Percentiles rank a stretch among this genome's conserved stretches.
These are phyloP conservation scores for Ceratocystis cubensis DNA, from an alignment of 2,329 filamentous ascomycete species.

Conservation along the genomic window DNA sequence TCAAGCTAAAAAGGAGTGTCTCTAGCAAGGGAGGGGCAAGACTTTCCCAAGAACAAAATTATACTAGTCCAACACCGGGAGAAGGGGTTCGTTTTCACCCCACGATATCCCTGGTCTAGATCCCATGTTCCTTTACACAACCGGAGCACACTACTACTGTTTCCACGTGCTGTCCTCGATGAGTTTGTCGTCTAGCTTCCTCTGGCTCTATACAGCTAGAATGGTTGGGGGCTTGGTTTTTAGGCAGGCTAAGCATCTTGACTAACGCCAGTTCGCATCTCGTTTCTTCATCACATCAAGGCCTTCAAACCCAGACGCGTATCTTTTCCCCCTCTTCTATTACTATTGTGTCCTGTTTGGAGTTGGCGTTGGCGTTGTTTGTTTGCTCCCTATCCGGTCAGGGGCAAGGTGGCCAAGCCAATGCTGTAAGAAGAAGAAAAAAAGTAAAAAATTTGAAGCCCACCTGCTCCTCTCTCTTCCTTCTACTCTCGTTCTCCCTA, in stretches of 20 bases:
- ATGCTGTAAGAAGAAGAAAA: neutral
- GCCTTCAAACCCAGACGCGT: neutral
- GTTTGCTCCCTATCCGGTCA: neutral
- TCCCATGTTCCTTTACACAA: neutral
- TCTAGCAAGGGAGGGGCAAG: neutral
- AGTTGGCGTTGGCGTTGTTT: neutral
- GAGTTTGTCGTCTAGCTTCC: neutral
- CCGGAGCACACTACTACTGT: neutral
- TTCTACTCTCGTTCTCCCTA: too few species aligned
- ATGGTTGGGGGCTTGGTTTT: neutral
- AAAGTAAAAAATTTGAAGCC: neutral
- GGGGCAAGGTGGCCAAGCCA: neutral
- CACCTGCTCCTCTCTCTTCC: neutral
- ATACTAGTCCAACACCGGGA: neutral
- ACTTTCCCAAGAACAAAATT: too few species aligned
- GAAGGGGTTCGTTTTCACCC: neutral
- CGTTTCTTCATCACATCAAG: neutral
- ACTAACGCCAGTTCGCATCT: neutral
- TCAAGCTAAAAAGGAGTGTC: neutral
- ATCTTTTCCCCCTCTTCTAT: neutral
- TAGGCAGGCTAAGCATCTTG: neutral
- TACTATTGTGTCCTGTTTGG: neutral
- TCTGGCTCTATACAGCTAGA: neutral
- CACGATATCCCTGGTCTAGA: neutral
- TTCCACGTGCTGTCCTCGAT: conserved; percentile 1